Evolutionary conservation across 2,329 filamentous ascomycete species (phyloP).

Genomic region (Blumeriella jaapii): DNA sequence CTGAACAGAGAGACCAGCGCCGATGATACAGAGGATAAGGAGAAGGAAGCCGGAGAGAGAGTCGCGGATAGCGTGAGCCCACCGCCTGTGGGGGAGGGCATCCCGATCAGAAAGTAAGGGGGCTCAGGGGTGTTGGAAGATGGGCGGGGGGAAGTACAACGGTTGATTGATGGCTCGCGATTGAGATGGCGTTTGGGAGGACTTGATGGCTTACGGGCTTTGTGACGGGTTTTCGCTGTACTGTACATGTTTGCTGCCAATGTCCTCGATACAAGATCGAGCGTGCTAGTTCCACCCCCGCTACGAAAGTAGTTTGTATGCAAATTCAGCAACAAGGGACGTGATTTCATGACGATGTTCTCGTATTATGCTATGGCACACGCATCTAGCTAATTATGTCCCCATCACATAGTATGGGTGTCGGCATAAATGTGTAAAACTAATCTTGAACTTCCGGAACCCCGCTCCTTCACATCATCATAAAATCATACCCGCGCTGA

Average conservation of each 20-base stretch:
- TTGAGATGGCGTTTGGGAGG: conserved; percentile 20
- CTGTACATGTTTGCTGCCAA: too few relatives aligned
- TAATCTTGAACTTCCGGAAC: too few relatives aligned
- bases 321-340: background rate
- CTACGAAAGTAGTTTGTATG: background rate
- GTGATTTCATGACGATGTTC: conserved; percentile 2
- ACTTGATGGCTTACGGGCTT: conserved; percentile 12
- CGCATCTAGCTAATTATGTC: too few relatives aligned
- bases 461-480: too few relatives aligned
- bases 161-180: conserved; percentile 19
- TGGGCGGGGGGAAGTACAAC: conserved; percentile 3
- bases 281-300: too few relatives aligned
- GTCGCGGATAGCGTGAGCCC: conserved; percentile 31
- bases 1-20: conserved; percentile 71
- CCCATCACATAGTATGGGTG: too few relatives aligned
- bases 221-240: conserved; percentile 17
- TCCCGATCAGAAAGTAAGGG: conserved; percentile 51
- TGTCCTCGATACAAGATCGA: background rate
- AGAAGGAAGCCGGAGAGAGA: conserved; percentile 25
- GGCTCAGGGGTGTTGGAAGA: background rate
- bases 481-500: too few relatives aligned
- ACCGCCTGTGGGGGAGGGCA: conserved; percentile 37
- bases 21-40: conserved; percentile 40
- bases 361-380: too few relatives aligned
- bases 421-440: too few relatives aligned